Conservation (phyloP, 2,329 filamentous ascomycete species). For the Aspergillus sp. region DNA sequence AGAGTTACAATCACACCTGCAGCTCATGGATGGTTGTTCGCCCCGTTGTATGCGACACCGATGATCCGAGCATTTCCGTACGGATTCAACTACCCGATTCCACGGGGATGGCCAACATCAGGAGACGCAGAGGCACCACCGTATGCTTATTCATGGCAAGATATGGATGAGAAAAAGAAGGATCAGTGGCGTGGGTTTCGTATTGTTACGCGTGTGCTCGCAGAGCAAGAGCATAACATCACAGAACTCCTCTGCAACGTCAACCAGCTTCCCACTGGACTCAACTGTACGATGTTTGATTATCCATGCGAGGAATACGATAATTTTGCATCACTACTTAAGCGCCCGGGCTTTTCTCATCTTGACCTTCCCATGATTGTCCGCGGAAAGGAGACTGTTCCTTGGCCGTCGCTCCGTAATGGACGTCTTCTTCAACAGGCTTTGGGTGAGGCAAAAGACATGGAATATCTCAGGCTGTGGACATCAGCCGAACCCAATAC, state of each 20-base stretch:
- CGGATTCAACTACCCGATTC: slow-evolving; percentile 37
- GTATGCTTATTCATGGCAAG: not conserved
- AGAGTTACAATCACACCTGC: slow-evolving; percentile 38
- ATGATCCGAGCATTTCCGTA: slow-evolving; percentile 37
- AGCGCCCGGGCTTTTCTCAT: slow-evolving; percentile 20
- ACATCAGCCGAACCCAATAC: not conserved
- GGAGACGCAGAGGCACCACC: not conserved
- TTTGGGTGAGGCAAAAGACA: not conserved
- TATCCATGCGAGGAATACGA: slow-evolving; percentile 18
- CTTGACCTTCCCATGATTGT: slow-evolving; percentile 20
- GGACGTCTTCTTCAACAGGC: not conserved
- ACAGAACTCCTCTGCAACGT: slow-evolving; percentile 33
- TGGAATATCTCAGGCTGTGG: not conserved
- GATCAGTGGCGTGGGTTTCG: slow-evolving; percentile 29
- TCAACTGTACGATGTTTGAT: slow-evolving; percentile 29
- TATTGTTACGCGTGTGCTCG: slow-evolving; percentile 20
- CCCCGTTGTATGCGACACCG: slow-evolving; percentile 39
- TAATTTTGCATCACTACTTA: slow-evolving; percentile 16
- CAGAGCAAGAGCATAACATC: slow-evolving; percentile 18
- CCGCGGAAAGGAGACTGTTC: not conserved
- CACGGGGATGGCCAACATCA: slow-evolving; percentile 26
- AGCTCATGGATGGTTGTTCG: slow-evolving; percentile 32
- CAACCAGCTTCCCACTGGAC: slow-evolving; percentile 22
- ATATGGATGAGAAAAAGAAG: slow-evolving; percentile 7
- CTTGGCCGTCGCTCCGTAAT: not conserved